Evolutionary conservation across 495 filamentous ascomycete genomes (phyloP), one percentile per base, ranked within the genome.

Genomic region (Xylona heveae): DNA sequence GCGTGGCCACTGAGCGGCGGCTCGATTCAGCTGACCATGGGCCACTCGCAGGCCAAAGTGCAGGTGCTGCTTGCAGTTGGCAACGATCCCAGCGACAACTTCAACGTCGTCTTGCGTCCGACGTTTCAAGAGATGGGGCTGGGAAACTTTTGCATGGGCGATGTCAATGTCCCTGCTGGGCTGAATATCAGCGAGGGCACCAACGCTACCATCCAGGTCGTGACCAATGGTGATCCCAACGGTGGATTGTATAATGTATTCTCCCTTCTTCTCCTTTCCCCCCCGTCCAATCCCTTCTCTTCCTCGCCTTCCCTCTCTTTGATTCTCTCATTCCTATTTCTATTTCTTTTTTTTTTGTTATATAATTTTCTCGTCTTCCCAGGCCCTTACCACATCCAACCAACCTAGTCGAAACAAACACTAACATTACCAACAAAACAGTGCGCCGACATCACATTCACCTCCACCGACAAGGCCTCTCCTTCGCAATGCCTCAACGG

Each of bases 401-500:
- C n/a, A n/a, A n/a, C n/a, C n/a, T n/a, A n/a, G n/a, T n/a, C n/a
- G n/a, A n/a, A n/a, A n/a, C n/a, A n/a, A n/a, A n/a, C n/a, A n/a
- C n/a, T n/a, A n/a, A n/a, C n/a, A n/a, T n/a, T n/a, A n/a, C n/a
- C 17, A 9, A n/a, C n/a, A n/a, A n/a, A n/a, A n/a, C 17, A 74
- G 68, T 74, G 68, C 40, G 66, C 68, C 34, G 70, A 75, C 42
- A 59, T 74, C 35, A 66, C 62, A 29, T 64, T 74, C 46, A 57
- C 55, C 12, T 44, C 42, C 33, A 42, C 38, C 19, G 42, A 39
- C 1, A 46, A 46, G 20, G 36, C 46, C 5, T 12, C 46, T 6
- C 49, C 60, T 24, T 49, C 47, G 9, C 38, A 48, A 5, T 74
- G 66, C 44, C 44, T 35, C 24, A 73, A 74, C 43, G 53, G 51